phyloP scores from a whole-genome alignment of 768 basidiomycete species.

The Gloeostereum incarnatum region DNA sequence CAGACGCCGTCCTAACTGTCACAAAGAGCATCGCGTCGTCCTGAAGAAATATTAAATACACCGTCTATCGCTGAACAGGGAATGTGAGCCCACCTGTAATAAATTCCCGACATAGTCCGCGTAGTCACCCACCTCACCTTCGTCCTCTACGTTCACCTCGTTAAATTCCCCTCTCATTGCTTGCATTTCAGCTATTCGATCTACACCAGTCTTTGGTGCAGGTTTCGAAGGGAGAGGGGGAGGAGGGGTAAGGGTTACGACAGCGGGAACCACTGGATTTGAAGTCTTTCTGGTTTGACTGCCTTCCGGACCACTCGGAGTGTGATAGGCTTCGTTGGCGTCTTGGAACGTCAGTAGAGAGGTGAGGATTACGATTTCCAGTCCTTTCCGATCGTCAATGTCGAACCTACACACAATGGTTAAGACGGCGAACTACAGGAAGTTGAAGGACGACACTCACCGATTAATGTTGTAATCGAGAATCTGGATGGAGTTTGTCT shows the following conservation, averaged over 20 bases:
- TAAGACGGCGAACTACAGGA: background rate
- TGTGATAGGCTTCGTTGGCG: constrained; percentile 45
- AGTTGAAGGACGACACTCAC: constrained; percentile 21
- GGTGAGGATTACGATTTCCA: constrained; percentile 74
- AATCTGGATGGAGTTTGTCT: constrained; percentile 61
- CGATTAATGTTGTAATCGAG: constrained; percentile 81
- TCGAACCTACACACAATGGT: constrained; percentile 48
- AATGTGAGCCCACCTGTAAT: constrained; percentile 37
- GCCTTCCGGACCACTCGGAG: constrained; percentile 8
- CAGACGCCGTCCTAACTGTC: constrained; percentile 54
- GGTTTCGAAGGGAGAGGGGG: constrained; percentile 51
- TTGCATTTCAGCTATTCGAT: constrained; percentile 67
- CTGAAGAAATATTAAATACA: constrained; percentile 20
- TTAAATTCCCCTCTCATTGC: constrained; percentile 60
- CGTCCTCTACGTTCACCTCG: constrained; percentile 61
- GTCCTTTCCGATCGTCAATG: constrained; percentile 75
- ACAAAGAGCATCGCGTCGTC: constrained; percentile 79
- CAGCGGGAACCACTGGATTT: constrained; percentile 1
- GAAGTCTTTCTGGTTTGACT: background rate
- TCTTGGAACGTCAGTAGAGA: constrained; percentile 76
- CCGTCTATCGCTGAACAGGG: constrained; percentile 1
- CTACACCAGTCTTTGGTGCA: constrained; percentile 53
- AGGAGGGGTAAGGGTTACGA: constrained; percentile 15
- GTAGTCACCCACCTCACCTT: constrained; percentile 57
- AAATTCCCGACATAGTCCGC: constrained; percentile 57